A percentile compares a stretch with the other conserved stretches of the same genome.
Evolutionary conservation across 176 grass and related monocot species (phyloP).

Genomic region (Phoenix dactylifera): DNA sequence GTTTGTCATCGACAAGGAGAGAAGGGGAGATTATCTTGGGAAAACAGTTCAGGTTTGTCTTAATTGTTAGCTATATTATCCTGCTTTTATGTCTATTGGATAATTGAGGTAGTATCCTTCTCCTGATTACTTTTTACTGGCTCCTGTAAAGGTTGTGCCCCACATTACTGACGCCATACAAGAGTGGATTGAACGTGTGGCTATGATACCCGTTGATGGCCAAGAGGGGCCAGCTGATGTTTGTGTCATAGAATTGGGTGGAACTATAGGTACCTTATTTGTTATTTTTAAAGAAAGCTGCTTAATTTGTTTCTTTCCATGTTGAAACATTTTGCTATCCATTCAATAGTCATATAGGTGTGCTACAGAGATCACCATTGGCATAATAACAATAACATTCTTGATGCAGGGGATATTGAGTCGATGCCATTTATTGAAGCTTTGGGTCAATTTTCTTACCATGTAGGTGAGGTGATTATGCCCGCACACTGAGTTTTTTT

Average conservation of each 20-base stretch:
- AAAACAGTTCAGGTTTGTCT: conserved; percentile 42
- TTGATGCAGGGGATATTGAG: conserved; percentile 39
- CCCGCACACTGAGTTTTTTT: too few relatives aligned
- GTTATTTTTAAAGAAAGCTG: too few relatives aligned
- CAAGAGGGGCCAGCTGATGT: conserved; percentile 37
- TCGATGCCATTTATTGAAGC: conserved; percentile 44
- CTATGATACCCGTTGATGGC: conserved; percentile 34
- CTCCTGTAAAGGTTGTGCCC: conserved; percentile 30
- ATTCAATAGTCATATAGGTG: too few relatives aligned
- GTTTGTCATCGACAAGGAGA: conserved; percentile 42
- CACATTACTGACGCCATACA: conserved; percentile 50
- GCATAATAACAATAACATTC: background rate
- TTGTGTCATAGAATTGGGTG: conserved; percentile 42
- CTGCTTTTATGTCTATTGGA: background rate
- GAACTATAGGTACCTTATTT: conserved; percentile 32
- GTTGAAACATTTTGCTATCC: too few relatives aligned
- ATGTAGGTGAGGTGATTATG: conserved; percentile 24
- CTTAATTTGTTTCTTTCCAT: too few relatives aligned
- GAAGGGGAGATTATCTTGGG: conserved; percentile 46
- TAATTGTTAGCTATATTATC: background rate
- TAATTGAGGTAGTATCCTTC: background rate
- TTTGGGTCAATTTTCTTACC: conserved; percentile 35
- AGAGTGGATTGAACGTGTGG: conserved; percentile 39
- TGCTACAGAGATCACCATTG: too few relatives aligned
- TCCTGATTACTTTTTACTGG: background rate